A percentile compares a stretch with the other conserved stretches of the same genome.
These are phyloP conservation scores for Pezicula neosporulosa DNA, from an alignment of 2,329 filamentous ascomycete species.

Conservation along the genomic window DNA sequence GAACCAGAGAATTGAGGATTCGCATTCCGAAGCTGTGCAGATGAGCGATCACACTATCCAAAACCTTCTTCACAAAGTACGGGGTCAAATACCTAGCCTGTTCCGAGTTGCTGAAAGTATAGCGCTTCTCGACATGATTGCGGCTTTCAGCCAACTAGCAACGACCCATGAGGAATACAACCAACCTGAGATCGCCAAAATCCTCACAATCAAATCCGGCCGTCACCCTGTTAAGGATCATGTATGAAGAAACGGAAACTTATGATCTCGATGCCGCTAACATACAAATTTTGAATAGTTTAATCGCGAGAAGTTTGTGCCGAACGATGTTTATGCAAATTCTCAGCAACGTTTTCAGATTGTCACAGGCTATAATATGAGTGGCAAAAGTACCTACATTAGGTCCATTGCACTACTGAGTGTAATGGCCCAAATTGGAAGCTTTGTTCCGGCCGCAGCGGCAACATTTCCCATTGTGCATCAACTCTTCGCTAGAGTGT, in stretches of 20 bases:
- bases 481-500: conserved; percentile 83
- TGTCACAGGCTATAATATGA: conserved; percentile 97
- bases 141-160: conserved; percentile 71
- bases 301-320: conserved; percentile 67
- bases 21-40: conserved; percentile 78
- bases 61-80: conserved; percentile 67
- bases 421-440: conserved; percentile 92
- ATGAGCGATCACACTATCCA: conserved; percentile 78
- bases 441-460: conserved; percentile 83
- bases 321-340: conserved; percentile 87
- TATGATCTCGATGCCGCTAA: background rate
- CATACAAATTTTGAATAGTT: conserved; percentile 36
- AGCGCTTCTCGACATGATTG: conserved; percentile 82
- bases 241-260: conserved; percentile 32
- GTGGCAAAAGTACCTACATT: conserved; percentile 95
- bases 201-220: conserved; percentile 61
- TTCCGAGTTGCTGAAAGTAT: conserved; percentile 86
- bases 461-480: conserved; percentile 77
- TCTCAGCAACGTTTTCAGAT: conserved; percentile 83
- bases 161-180: conserved; percentile 59
- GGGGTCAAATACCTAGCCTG: conserved; percentile 65
- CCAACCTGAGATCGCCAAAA: conserved; percentile 59
- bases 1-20: conserved; percentile 73
- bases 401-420: conserved; percentile 77
- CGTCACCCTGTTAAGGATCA: conserved; percentile 69